phyloP scores from a whole-genome alignment of 1,139 yeast genomes.

The Hansenula sp. region DNA sequence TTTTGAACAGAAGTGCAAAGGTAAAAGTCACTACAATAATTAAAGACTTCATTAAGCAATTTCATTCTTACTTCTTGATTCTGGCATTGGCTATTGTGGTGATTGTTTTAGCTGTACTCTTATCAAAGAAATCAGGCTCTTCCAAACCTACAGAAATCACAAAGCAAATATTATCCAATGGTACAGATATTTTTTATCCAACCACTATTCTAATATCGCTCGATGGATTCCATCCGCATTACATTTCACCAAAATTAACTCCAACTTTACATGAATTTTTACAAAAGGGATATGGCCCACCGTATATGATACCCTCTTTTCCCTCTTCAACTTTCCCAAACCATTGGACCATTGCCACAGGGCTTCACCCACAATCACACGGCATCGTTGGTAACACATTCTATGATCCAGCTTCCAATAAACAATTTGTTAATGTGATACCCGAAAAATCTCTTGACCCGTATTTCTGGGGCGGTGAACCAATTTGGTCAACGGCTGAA shows the following conservation, averaged over 20 bases:
- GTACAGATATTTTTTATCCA: conserved; percentile 70
- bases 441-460: conserved; percentile 55
- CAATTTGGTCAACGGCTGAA: conserved; percentile 78
- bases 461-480: conserved; percentile 88
- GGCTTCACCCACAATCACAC: conserved; percentile 77
- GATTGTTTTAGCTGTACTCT: conserved; percentile 12
- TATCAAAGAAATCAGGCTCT: conserved; percentile 9
- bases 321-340: conserved; percentile 91
- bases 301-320: conserved; percentile 82
- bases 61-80: conserved; percentile 4
- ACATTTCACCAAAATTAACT: conserved; percentile 61
- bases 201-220: conserved; percentile 76
- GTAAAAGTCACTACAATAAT: background rate
- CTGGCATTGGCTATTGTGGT: conserved; percentile 11
- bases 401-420: conserved; percentile 53
- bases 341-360: conserved; percentile 89
- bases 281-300: conserved; percentile 60
- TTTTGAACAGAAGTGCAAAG: conserved; percentile 10
- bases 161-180: conserved; percentile 46
- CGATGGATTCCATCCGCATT: conserved; percentile 92
- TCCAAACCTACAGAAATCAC: conserved; percentile 2
- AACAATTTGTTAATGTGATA: conserved; percentile 62
- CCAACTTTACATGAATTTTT: conserved; percentile 65
- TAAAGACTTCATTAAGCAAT: conserved; percentile 7
- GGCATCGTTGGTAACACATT: conserved; percentile 87